Percentiles rank a stretch among this genome's conserved stretches.
Conservation (phyloP, 1,139 yeast genomes). For the Taphrina betulina region DNA sequence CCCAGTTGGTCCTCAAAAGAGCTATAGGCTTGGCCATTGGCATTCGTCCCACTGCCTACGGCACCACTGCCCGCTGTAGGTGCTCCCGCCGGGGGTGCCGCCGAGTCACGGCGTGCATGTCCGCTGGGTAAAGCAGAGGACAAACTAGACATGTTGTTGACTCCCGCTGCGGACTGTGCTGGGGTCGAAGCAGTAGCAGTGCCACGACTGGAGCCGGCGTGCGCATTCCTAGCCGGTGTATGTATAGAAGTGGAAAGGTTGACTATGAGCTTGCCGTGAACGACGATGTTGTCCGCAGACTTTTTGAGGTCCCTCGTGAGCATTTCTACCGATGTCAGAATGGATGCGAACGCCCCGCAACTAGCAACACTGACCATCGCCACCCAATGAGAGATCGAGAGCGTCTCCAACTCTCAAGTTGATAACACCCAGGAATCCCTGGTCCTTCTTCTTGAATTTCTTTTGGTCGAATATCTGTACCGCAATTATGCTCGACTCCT, state of each 20-base stretch:
- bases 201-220: constrained; percentile 34
- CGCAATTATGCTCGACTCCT: constrained; percentile 81
- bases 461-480: constrained; percentile 96
- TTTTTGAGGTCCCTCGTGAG: constrained; percentile 88
- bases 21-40: constrained; percentile 61
- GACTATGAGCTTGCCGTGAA: constrained; percentile 85
- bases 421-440: constrained; percentile 96
- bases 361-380: constrained; percentile 41
- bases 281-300: constrained; percentile 87
- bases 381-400: constrained; percentile 63
- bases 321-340: constrained; percentile 55
- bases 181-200: constrained; percentile 37
- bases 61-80: constrained; percentile 40
- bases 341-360: background rate
- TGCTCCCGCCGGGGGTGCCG: constrained; percentile 28
- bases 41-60: constrained; percentile 39
- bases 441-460: constrained; percentile 96
- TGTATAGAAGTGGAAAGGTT: constrained; percentile 50
- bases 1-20: constrained; percentile 97
- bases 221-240: constrained; percentile 44
- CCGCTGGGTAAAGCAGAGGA: constrained; percentile 35
- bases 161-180: constrained; percentile 39
- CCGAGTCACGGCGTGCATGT: constrained; percentile 24
- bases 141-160: constrained; percentile 34
- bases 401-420: constrained; percentile 89